Evolutionary conservation across 192 early-diverging fungal genomes (phyloP).

Genomic region (Spinellus fusiger): DNA sequence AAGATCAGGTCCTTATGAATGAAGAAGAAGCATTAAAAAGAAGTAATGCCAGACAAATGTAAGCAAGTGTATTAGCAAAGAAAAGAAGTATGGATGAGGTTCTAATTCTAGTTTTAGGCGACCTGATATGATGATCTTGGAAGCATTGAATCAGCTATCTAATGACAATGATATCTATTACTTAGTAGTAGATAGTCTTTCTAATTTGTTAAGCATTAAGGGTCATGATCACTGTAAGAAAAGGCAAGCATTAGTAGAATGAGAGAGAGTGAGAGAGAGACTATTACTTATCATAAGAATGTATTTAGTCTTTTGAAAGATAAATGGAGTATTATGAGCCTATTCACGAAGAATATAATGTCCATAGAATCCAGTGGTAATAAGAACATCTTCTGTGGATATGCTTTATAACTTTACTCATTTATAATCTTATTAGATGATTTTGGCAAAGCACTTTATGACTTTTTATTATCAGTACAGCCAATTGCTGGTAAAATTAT

Average conservation of each 20-base stretch:
- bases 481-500: conserved; percentile 31
- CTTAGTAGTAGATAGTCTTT: conserved; percentile 24
- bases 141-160: conserved; percentile 12
- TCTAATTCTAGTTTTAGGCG: conserved; percentile 5
- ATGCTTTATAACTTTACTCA: background rate
- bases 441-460: conserved; percentile 12
- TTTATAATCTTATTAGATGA: conserved; percentile 10
- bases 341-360: conserved; percentile 32
- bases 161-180: conserved; percentile 28
- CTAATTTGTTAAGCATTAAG: conserved; percentile 11
- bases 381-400: background rate
- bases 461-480: conserved; percentile 17
- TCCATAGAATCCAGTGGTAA: conserved; percentile 15
- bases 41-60: conserved; percentile 27
- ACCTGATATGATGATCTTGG: conserved; percentile 23
- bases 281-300: no score
- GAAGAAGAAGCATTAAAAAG: conserved; percentile 30
- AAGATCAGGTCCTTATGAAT: conserved; percentile 39
- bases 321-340: conserved; percentile 43
- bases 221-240: conserved; percentile 1
- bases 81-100: background rate
- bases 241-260: conserved; percentile 1
- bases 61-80: conserved; percentile 4
- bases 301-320: conserved; percentile 32
- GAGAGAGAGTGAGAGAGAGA: no score